Evolutionary conservation across 2,329 filamentous ascomycete genomes (phyloP), one percentile per base, ranked within the genome.

Genomic region (Diaporthe batatas): DNA sequence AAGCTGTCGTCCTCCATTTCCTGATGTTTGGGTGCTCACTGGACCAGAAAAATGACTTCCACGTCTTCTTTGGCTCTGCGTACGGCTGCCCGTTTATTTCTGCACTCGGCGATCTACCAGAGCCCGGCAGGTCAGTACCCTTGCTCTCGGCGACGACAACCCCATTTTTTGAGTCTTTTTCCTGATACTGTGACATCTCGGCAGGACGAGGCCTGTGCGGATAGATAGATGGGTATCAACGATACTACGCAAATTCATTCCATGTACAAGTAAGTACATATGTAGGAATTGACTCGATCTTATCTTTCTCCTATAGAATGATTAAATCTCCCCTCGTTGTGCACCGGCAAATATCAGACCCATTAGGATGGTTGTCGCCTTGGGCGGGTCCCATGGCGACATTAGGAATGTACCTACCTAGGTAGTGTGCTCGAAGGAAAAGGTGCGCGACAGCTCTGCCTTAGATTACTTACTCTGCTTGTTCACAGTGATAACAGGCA

Each of bases 361-460:
- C 29, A 34, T 16, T n/a, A 29, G 29, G 2, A 10, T 23, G 1
- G 42, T 29, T 65, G 42, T 65, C 59, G 59, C 18, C 59, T 65
- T 65, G 42, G 5, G 42, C 59, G 59, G 59, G 59, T 65, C 59
- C 25, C 59, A 65, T 65, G 42, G 59, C 59, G 59, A 65, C 59
- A 65, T 65, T 42, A 21, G 42, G 42, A 25, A 23, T 11, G 18
- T 18, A n/a, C n/a, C n/a, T n/a, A n/a, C n/a, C n/a, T n/a, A n/a
- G n/a, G n/a, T n/a, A 29, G 25, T 11, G 42, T 21, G 42, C 59
- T 4, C 3, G 8, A 23, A 23, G 21, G 11, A 39, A 49, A n/a
- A 49, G 6, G 47, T 18, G 18, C 42, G 12, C 1, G 6, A n/a
- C 4, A 11, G 12, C 18, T n/a, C 29, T 18, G 18, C 14, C 42